Conservation (phyloP, 78 protist species). For the Emiliania huxleyi region DNA sequence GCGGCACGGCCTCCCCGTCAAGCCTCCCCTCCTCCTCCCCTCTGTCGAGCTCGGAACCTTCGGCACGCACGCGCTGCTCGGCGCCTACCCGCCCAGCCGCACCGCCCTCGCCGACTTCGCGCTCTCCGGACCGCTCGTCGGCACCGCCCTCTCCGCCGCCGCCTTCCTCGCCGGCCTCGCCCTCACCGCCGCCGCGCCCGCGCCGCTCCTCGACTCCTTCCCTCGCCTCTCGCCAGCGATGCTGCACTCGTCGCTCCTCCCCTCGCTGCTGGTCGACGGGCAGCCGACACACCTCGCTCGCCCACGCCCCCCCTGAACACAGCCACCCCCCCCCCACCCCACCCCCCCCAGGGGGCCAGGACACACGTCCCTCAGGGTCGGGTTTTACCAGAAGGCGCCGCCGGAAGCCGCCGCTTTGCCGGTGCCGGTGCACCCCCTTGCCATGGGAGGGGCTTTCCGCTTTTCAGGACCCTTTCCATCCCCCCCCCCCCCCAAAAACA, state of each 20-base stretch:
- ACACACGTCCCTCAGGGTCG: too few species aligned
- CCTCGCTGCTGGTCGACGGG: neutral
- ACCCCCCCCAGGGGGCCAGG: too few species aligned
- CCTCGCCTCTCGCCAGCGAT: neutral
- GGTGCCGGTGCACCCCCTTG: neutral
- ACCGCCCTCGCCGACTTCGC: neutral
- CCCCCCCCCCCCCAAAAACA: too few species aligned
- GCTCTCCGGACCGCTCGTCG: neutral
- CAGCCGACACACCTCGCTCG: too few species aligned
- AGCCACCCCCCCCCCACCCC: too few species aligned
- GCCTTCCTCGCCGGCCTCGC: neutral
- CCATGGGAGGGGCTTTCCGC: too few species aligned
- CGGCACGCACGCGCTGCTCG: neutral
- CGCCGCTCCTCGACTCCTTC: neutral
- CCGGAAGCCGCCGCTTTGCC: too few species aligned
- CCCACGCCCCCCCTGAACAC: too few species aligned
- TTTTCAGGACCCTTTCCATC: too few species aligned
- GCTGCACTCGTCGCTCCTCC: neutral
- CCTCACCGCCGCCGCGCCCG: neutral
- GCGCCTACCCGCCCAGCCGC: neutral
- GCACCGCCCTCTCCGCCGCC: neutral
- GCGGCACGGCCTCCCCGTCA: neutral
- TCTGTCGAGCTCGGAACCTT: neutral
- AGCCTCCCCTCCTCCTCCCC: neutral
- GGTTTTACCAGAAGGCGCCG: too few species aligned